Conservation (phyloP, 2,329 filamentous ascomycete genomes). For the Colletotrichum sidae region DNA sequence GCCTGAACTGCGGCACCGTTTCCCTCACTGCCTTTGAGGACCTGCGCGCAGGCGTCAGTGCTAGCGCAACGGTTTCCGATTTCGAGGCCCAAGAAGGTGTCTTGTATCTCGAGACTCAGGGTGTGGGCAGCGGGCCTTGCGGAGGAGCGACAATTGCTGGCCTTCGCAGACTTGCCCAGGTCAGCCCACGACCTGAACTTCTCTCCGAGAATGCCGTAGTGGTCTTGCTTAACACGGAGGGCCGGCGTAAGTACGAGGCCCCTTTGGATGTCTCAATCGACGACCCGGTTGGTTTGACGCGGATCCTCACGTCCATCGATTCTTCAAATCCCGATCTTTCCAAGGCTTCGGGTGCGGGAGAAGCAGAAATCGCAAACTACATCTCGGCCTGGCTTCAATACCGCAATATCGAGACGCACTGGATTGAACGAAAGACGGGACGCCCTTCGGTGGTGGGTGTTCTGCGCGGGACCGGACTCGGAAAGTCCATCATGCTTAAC, state of each 20-base stretch:
- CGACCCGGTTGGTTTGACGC: constrained; percentile 56
- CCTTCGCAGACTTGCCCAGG: constrained; percentile 57
- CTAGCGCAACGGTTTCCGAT: constrained; percentile 70
- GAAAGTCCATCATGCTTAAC: constrained; percentile 63
- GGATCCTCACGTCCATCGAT: constrained; percentile 59
- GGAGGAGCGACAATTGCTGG: constrained; percentile 70
- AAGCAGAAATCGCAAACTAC: constrained; percentile 58
- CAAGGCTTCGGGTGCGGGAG: constrained; percentile 55
- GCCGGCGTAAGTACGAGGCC: constrained; percentile 62
- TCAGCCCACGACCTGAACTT: constrained; percentile 44
- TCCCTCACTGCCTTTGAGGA: constrained; percentile 74
- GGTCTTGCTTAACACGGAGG: constrained; percentile 76
- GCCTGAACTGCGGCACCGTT: constrained; percentile 78
- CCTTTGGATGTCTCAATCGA: constrained; percentile 56
- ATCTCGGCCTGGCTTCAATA: constrained; percentile 63
- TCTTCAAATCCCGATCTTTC: constrained; percentile 60
- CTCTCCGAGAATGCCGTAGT: constrained; percentile 65
- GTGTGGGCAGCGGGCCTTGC: constrained; percentile 70
- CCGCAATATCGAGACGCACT: constrained; percentile 61
- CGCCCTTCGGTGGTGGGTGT: constrained; percentile 64
- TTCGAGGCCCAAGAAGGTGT: constrained; percentile 70
- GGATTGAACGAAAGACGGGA: constrained; percentile 58
- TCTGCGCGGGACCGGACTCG: constrained; percentile 57
- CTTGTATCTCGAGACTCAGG: constrained; percentile 59
- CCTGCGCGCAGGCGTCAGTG: constrained; percentile 69